Percentiles rank a stretch among this genome's conserved stretches.
Conservation (phyloP, 2,329 filamentous ascomycete species). For the Plectosphaerella sp. region DNA sequence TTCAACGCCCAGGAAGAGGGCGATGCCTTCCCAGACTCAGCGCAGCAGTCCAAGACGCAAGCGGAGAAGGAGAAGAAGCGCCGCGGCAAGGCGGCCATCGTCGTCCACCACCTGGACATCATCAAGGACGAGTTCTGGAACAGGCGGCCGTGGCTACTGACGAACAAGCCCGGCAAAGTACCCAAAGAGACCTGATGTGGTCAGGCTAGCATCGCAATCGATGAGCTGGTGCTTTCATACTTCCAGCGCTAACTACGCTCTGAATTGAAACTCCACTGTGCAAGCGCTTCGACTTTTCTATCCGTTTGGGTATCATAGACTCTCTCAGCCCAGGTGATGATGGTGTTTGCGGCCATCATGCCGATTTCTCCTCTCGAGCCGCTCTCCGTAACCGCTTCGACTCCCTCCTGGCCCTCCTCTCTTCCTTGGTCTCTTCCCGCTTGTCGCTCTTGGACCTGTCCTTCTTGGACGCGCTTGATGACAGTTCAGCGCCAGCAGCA, state of each 20-base stretch:
- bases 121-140: slow-evolving; percentile 97
- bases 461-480: too few relatives aligned
- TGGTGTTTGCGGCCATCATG: neutral
- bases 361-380: slow-evolving; percentile 18
- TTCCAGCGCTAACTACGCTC: too few relatives aligned
- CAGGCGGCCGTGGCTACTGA: slow-evolving; percentile 76
- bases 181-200: slow-evolving; percentile 50
- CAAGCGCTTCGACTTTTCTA: neutral
- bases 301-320: neutral
- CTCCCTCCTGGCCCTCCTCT: slow-evolving; percentile 30
- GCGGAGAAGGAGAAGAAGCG: slow-evolving; percentile 78
- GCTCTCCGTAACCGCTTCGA: slow-evolving; percentile 22
- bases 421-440: slow-evolving; percentile 37
- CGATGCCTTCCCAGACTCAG: slow-evolving; percentile 46
- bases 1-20: slow-evolving; percentile 41
- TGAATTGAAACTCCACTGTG: too few relatives aligned
- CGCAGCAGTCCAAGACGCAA: slow-evolving; percentile 70
- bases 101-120: slow-evolving; percentile 84
- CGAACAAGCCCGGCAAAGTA: slow-evolving; percentile 66
- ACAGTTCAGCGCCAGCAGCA: neutral
- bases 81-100: slow-evolving; percentile 72
- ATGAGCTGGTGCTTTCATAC: neutral
- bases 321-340: neutral
- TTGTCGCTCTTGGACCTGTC: slow-evolving; percentile 6
- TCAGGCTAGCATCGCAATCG: neutral